Base-by-base conservation (phyloP, 768 basidiomycete genomes). In the Gelatoporia subvermispora region DNA sequence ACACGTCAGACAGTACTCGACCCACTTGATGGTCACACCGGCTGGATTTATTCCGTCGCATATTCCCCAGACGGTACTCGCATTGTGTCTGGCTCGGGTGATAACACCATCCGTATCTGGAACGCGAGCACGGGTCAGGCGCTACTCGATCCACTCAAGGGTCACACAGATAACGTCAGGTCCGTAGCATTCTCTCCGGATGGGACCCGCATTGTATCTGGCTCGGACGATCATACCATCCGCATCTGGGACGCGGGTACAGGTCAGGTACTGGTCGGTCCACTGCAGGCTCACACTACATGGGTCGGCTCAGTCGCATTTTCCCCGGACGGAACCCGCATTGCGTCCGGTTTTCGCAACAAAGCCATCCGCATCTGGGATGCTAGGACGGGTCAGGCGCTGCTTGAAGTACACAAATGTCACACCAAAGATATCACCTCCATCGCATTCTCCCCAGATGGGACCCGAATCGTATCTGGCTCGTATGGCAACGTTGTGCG, bases 21-120 rank as follows among this genome's bases (percentile, higher is more conserved):
- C 11, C 7, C 20, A n/a, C 40, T 48, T 17, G 35, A 40, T 23
- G 65, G 59, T 25, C 63, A 67, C 50, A 43, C 11, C 15, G 52
- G 49, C 10, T 45, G 40, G 0, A 55, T 67, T 15, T 55, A 45
- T 42, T 47, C 55, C 13, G 59, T 64, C 18, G 54, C 55, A 15
- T 67, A 60, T 51, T 69, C 62, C 8, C 57, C 57, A 5, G 61
- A 67, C 48, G 67, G 66, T 1, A 50, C 31, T 18, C 41, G 42
- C 22, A 52, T 71, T 23, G 59, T 53, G 11, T 64, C 66, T 4
- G 65, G 60, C 10, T 65, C 63, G 1, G 39, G 28, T 11, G 66
- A 68, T 46, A 43, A 47, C 34, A 10, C 52, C 16, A n/a, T n/a
- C n/a, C n/a, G n/a, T n/a, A n/a, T n/a, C n/a, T n/a, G n/a, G n/a